Percentiles rank a stretch among this genome's conserved stretches.
Conservation (phyloP, 768 basidiomycete genomes). For the Russula ochroleuca region DNA sequence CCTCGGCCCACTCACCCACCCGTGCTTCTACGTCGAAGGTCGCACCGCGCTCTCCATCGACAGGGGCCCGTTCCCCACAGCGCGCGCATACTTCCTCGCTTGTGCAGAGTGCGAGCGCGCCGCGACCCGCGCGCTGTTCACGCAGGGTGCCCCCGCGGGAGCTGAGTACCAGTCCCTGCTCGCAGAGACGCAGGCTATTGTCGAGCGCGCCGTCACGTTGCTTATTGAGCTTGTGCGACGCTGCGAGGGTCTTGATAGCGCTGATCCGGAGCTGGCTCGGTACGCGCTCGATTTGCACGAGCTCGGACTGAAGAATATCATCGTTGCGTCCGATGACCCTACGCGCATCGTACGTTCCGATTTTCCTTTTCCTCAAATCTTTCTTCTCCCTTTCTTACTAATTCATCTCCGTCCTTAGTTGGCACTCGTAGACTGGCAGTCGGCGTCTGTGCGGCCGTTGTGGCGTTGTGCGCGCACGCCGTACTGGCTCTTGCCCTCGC, state of each 20-base stretch:
- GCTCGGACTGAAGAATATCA: constrained; percentile 33
- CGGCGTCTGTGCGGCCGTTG: constrained; percentile 31
- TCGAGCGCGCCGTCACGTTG: constrained; percentile 35
- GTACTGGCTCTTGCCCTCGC: constrained; percentile 33
- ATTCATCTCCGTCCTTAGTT: not conserved
- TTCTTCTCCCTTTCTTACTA: too few relatives aligned
- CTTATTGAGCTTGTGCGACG: constrained; percentile 32
- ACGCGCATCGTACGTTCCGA: constrained; percentile 31
- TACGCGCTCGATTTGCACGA: constrained; percentile 36
- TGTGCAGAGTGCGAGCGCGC: constrained; percentile 38
- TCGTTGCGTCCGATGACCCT: constrained; percentile 32
- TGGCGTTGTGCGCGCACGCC: constrained; percentile 37
- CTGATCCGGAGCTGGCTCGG: constrained; percentile 33
- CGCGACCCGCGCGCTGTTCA: constrained; percentile 32
- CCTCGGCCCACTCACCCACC: constrained; percentile 27
- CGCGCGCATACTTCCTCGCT: constrained; percentile 35
- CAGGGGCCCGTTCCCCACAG: constrained; percentile 34
- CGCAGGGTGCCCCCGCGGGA: constrained; percentile 32
- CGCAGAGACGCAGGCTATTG: constrained; percentile 32
- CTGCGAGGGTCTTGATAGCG: constrained; percentile 35
- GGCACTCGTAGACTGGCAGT: constrained; percentile 31
- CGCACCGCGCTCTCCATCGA: constrained; percentile 33
- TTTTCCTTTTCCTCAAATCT: too few relatives aligned
- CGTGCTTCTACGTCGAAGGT: constrained; percentile 34
- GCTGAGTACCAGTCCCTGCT: constrained; percentile 33